Evolutionary conservation across 257 asterid species (phyloP), one percentile per base, ranked within the genome.

Genomic region (Rubia yunnanensis): DNA sequence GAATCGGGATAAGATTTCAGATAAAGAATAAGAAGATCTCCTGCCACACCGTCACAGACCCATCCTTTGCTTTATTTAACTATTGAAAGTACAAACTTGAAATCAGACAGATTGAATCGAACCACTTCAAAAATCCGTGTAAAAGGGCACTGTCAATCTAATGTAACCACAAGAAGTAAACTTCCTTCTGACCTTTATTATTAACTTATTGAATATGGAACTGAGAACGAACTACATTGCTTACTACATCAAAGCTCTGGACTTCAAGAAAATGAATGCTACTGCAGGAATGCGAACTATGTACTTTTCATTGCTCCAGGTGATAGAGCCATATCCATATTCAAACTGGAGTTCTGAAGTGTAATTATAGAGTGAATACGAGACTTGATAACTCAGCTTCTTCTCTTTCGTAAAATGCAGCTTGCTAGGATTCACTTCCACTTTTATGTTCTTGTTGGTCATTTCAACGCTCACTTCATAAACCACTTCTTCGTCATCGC

Each of bases 201-300:
- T 41, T 41, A 41, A 41, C 49, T 41, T 1, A 41, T 41, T 41
- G 49, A 11, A 41, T n/a, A n/a, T n/a, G n/a, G n/a, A n/a, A n/a
- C 50, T 44, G 50, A 44, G 20, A 44, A 15, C 1, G 15, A 44
- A 44, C 50, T 14, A 44, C 20, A 14, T 44, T 44, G 5, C 50
- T 3, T 44, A 44, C 50, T 44, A 44, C 20, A 44, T 44, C 20
- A 44, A 0, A 13, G 50, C 50, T 44, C 50, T 44, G 50, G 50
- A 44, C 50, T 44, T 44, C 50, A 44, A 44, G 50, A 44, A 44
- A 44, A 44, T 44, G 50, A 44, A 44, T 0, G 50, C 50, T 4
- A 74, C 92, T 52, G 80, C 82, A 18, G 96, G 95, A 70, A 88
- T 88, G 61, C 86, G 80, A 56, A 88, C 95, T 63, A 70, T 77